phyloP scores from a whole-genome alignment of 495 filamentous ascomycete species.

The Hypoxylon lienhwacheense region DNA sequence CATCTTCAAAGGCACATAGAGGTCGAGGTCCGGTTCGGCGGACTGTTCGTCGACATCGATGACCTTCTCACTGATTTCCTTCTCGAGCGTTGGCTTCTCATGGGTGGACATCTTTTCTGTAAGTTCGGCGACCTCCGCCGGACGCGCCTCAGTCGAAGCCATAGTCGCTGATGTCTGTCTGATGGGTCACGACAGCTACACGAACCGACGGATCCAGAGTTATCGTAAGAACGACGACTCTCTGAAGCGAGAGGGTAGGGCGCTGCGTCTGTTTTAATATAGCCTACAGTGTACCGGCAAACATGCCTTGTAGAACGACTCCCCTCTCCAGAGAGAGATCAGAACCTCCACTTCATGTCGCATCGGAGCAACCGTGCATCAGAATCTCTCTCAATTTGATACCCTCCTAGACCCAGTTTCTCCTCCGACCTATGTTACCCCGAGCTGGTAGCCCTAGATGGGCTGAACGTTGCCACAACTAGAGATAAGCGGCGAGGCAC shows the following conservation, averaged over 20 bases:
- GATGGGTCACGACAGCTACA: slow-evolving; percentile 10
- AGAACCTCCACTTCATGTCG: slow-evolving; percentile 12
- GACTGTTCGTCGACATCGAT: slow-evolving; percentile 30
- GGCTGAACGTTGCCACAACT: slow-evolving; percentile 6
- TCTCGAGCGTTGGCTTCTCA: slow-evolving; percentile 20
- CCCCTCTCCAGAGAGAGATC: slow-evolving; percentile 4
- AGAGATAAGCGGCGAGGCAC: slow-evolving; percentile 22
- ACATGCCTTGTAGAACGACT: neutral
- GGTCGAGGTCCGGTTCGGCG: slow-evolving; percentile 48
- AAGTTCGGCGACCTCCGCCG: slow-evolving; percentile 25
- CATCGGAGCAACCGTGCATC: slow-evolving; percentile 19
- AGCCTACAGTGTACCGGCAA: too few relatives aligned
- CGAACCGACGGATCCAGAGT: slow-evolving; percentile 14
- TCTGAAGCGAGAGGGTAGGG: slow-evolving; percentile 3
- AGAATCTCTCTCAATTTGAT: slow-evolving; percentile 10
- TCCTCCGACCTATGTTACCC: neutral
- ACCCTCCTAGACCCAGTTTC: slow-evolving; percentile 2
- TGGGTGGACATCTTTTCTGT: slow-evolving; percentile 10
- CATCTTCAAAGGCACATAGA: slow-evolving; percentile 52
- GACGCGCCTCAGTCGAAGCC: slow-evolving; percentile 30
- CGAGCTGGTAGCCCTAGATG: too few relatives aligned
- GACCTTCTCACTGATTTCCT: slow-evolving; percentile 28
- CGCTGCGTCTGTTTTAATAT: slow-evolving; percentile 15
- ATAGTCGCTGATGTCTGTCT: slow-evolving; percentile 24
- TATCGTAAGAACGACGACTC: neutral